These are phyloP conservation scores for Paraphoma sp. DNA, from an alignment of 2,329 filamentous ascomycete species.

Conservation along the genomic window DNA sequence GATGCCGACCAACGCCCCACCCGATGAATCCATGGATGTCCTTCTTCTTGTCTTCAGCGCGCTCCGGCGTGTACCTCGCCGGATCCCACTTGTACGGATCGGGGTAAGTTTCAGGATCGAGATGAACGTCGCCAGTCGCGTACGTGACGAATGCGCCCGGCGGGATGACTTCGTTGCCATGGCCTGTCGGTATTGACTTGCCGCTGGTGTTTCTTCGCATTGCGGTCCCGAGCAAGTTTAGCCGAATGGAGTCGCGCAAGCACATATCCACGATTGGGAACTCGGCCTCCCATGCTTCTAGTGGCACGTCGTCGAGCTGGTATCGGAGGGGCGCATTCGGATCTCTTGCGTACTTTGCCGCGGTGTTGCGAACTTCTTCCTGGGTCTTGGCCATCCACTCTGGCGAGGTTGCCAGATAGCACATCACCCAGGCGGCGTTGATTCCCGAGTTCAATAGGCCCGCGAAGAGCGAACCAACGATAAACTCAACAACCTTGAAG, in stretches of 20 bases:
- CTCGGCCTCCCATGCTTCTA: conserved; percentile 63
- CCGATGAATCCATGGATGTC: conserved; percentile 41
- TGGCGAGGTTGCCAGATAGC: conserved; percentile 42
- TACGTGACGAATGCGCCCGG: conserved; percentile 55
- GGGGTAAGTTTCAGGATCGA: conserved; percentile 57
- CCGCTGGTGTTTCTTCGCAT: conserved; percentile 61
- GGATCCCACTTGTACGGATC: conserved; percentile 61
- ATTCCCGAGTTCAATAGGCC: conserved; percentile 65
- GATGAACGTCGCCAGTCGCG: conserved; percentile 56
- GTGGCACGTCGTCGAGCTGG: conserved; percentile 52
- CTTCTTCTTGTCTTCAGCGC: conserved; percentile 57
- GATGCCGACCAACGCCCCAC: conserved; percentile 52
- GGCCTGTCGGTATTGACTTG: conserved; percentile 53
- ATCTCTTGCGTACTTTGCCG: conserved; percentile 53
- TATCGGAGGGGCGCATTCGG: conserved; percentile 42
- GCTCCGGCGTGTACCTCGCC: conserved; percentile 53
- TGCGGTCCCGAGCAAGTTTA: conserved; percentile 56
- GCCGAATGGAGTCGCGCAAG: conserved; percentile 61
- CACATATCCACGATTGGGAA: conserved; percentile 62
- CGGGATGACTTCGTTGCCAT: conserved; percentile 58
- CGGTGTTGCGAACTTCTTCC: conserved; percentile 56
- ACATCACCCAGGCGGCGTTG: conserved; percentile 59
- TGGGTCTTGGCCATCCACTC: conserved; percentile 55
- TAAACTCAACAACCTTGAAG: conserved; percentile 55
- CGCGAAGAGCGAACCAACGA: conserved; percentile 62